Evolutionary conservation across 441 rosid species (phyloP), one percentile per base, ranked within the genome.

Genomic region (Mallotus japonicus): DNA sequence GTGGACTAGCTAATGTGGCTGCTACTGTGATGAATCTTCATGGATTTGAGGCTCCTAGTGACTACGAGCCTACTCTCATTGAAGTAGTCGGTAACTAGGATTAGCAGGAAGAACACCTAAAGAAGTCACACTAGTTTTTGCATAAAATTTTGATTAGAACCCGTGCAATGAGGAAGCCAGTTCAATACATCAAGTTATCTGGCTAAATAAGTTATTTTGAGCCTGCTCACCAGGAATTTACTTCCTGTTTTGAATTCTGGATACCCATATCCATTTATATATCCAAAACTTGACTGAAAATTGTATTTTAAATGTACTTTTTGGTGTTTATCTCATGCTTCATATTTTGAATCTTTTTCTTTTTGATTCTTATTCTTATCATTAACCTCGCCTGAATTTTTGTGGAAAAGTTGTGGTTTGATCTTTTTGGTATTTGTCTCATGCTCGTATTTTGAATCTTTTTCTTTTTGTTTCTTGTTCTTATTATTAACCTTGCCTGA

Each of bases 21-120:
- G 98, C 99, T 5, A 92, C 99, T 1, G 90, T 95, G 84, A 91
- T 95, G 77, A 95, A 95, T 83, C 97, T 95, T 59, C 99, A 95
- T 64, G 99, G 99, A 62, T 87, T 83, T 44, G 89, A 83, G 81
- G 97, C 98, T 54, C 98, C 98, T 0, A 53, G 65, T 22, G 99
- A 95, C 72, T 95, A 95, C 14, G 98, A 95, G 87, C 75, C 89
- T 6, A 89, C 91, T 57, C 93, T 95, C 24, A 86, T 95, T 69
- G 97, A 95, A 86, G 92, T 88, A 46, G 84, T 82, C 0, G 96
- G 88, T 67, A 76, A 84, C 65, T 87, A 78, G 74, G 64, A 4
- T 14, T 13, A 17, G 2, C 3, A n/a, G 2, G 15, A 24, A 0
- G 8, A 6, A 24, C 34, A 9, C 19, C 4, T 7, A 32, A 12